phyloP scores from a whole-genome alignment of 1,284 basidiomycete species.

The Gomphus bonarii region DNA sequence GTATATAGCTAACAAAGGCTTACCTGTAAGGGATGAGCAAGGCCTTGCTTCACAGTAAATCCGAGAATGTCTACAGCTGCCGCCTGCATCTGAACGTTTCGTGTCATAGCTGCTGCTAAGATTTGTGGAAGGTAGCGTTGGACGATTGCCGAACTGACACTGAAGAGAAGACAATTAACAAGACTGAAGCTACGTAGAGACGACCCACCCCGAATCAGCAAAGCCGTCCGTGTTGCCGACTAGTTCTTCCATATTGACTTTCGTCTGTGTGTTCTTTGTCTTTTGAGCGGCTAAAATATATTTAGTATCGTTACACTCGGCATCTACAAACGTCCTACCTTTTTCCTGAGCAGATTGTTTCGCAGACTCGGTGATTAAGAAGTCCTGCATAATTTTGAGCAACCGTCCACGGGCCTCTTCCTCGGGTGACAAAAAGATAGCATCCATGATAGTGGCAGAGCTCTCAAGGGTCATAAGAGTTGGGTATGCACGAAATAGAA shows the following conservation, averaged over 20 bases:
- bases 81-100: slow-evolving; percentile 61
- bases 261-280: slow-evolving; percentile 29
- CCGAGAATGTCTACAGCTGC: slow-evolving; percentile 86
- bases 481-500: slow-evolving; percentile 87
- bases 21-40: slow-evolving; percentile 88
- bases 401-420: slow-evolving; percentile 66
- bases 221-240: slow-evolving; percentile 92
- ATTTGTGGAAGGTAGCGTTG: slow-evolving; percentile 86
- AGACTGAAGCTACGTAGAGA: neutral
- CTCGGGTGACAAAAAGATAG: slow-evolving; percentile 64
- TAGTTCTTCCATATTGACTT: slow-evolving; percentile 82
- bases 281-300: slow-evolving; percentile 20
- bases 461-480: slow-evolving; percentile 73
- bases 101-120: slow-evolving; percentile 70
- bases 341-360: slow-evolving; percentile 65
- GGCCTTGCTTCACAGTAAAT: slow-evolving; percentile 89
- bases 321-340: slow-evolving; percentile 26
- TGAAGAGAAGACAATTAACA: slow-evolving; percentile 22
- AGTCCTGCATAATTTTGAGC: slow-evolving; percentile 85
- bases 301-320: slow-evolving; percentile 18
- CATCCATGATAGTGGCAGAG: slow-evolving; percentile 82
- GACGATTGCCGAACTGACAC: slow-evolving; percentile 87
- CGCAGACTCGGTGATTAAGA: slow-evolving; percentile 69
- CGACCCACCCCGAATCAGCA: slow-evolving; percentile 82
- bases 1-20: slow-evolving; percentile 13